Conservation (phyloP, 2,329 filamentous ascomycete species). For the Claviceps spartinae region DNA sequence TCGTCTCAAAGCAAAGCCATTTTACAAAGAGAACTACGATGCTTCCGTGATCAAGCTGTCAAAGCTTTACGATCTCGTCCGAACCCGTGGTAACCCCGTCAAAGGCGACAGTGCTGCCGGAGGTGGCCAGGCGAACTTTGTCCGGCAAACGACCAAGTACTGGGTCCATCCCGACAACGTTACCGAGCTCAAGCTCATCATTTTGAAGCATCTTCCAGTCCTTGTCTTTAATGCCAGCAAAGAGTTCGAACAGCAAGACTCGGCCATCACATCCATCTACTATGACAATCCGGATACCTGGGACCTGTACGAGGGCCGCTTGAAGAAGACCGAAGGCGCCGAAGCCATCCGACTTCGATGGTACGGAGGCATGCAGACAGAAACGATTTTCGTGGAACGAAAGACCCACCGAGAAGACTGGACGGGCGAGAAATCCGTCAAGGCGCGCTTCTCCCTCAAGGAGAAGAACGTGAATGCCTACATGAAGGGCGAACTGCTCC, state of each 20-base stretch:
- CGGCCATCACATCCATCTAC: constrained; percentile 96
- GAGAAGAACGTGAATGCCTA: constrained; percentile 96
- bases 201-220: constrained; percentile 92
- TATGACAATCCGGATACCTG: constrained; percentile 91
- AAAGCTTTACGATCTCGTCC: constrained; percentile 85
- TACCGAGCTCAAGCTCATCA: constrained; percentile 93
- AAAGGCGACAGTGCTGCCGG: constrained; percentile 87
- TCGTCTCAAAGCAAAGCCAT: constrained; percentile 86
- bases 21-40: constrained; percentile 99
- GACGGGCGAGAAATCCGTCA: constrained; percentile 98
- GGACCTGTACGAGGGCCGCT: constrained; percentile 83
- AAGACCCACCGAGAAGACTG: constrained; percentile 98
- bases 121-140: constrained; percentile 85
- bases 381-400: constrained; percentile 92
- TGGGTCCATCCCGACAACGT: constrained; percentile 99
- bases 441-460: constrained; percentile 87
- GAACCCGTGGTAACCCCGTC: constrained; percentile 82
- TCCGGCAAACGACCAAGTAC: constrained; percentile 96
- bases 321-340: constrained; percentile 96
- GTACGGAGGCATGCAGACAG: constrained; percentile 93
- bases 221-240: constrained; percentile 96
- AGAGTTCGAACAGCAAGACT: constrained; percentile 81
- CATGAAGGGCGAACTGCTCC: constrained; percentile 69
- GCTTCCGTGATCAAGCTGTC: constrained; percentile 89
- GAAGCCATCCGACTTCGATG: constrained; percentile 92